phyloP scores from a whole-genome alignment of 306 rosid genomes.

The Prunus mira region DNA sequence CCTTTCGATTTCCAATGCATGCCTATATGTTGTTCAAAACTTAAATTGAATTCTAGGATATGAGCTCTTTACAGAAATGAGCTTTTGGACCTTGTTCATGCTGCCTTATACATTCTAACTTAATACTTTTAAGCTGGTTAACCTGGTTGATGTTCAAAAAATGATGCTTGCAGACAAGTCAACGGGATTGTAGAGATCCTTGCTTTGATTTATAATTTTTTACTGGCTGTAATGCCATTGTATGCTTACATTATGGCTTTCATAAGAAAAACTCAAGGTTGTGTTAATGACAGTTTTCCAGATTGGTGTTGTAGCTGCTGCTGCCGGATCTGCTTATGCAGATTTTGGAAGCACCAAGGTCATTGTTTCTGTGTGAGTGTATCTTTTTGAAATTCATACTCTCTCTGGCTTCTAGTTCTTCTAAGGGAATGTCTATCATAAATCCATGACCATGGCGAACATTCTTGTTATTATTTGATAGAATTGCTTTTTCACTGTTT shows the following conservation, averaged over 20 bases:
- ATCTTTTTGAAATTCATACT: background rate
- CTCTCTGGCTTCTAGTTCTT: background rate
- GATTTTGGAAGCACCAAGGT: constrained; percentile 94
- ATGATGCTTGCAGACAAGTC: no score
- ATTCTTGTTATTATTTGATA: background rate
- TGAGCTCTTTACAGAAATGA: no score
- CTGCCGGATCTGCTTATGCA: constrained; percentile 95
- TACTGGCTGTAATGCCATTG: no score
- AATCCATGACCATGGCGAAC: no score
- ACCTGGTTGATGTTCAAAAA: no score
- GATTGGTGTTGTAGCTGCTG: constrained; percentile 93
- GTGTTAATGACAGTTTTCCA: constrained; percentile 66
- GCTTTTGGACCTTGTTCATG: no score
- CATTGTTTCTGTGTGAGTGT: constrained; percentile 95
- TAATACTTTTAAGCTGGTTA: no score
- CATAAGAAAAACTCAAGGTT: background rate
- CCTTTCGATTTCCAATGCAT: background rate
- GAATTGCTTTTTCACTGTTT: background rate
- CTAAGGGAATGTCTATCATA: background rate
- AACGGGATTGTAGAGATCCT: no score
- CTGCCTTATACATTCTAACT: no score
- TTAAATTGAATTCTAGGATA: no score
- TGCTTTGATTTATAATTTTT: no score
- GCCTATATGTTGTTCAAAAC: background rate
- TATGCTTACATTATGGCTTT: no score